These are phyloP conservation scores for Eucalyptus marginata DNA, from an alignment of 345 rosid genomes.

Conservation along the genomic window DNA sequence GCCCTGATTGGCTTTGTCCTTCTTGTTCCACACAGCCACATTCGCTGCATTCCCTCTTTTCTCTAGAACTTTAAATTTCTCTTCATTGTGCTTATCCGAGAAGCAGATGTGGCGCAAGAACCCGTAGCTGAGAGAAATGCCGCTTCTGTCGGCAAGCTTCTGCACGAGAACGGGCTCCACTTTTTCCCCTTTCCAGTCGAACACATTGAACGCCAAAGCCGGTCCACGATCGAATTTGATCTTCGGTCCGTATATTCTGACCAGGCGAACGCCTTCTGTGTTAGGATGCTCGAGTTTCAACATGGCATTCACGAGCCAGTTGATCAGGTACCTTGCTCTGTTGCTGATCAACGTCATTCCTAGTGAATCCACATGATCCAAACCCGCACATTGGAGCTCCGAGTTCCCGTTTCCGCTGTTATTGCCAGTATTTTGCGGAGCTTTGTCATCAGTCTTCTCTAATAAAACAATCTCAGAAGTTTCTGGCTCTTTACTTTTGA, in stretches of 20 bases:
- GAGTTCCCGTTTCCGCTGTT: background rate
- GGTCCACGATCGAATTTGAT: slow-evolving; percentile 76
- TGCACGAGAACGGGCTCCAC: slow-evolving; percentile 73
- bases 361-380: slow-evolving; percentile 72
- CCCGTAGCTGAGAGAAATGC: slow-evolving; percentile 62
- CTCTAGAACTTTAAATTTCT: slow-evolving; percentile 38
- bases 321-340: slow-evolving; percentile 77
- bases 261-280: slow-evolving; percentile 27
- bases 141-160: slow-evolving; percentile 72
- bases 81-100: slow-evolving; percentile 41
- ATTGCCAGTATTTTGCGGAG: background rate
- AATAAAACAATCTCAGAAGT: background rate
- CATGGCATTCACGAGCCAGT: slow-evolving; percentile 82
- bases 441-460: background rate
- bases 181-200: slow-evolving; percentile 77
- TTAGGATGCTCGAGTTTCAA: slow-evolving; percentile 74
- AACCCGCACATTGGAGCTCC: slow-evolving; percentile 39
- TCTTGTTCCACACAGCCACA: slow-evolving; percentile 4
- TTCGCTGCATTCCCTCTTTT: slow-evolving; percentile 15
- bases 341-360: slow-evolving; percentile 48
- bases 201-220: slow-evolving; percentile 76
- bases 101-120: slow-evolving; percentile 58
- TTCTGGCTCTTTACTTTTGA: background rate
- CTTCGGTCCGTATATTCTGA: slow-evolving; percentile 82
- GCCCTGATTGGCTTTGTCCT: slow-evolving; percentile 27